Evolutionary conservation across 441 rosid species (phyloP).

Genomic region (Brassica hybrid): DNA sequence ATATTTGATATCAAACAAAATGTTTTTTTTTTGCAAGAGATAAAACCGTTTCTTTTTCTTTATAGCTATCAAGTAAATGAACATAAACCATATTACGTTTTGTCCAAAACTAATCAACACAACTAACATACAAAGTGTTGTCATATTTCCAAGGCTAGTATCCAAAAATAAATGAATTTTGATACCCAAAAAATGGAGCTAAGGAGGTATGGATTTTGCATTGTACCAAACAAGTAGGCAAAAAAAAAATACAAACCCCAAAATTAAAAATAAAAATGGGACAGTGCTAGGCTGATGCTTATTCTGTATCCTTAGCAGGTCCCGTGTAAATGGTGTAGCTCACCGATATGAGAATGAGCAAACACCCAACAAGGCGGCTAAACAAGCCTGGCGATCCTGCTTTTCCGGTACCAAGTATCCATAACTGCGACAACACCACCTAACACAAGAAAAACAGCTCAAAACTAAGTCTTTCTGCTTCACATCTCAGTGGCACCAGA

Average conservation of each 20-base stretch:
- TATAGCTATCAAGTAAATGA: not conserved
- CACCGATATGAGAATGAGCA: conserved; percentile 69
- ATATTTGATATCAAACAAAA: too few relatives aligned
- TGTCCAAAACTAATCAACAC: not conserved
- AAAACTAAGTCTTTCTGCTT: conserved; percentile 6
- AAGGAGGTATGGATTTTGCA: not conserved
- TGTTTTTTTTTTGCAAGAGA: too few relatives aligned
- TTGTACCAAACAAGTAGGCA: conserved; percentile 6
- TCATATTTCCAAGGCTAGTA: not conserved
- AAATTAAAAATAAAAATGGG: not conserved
- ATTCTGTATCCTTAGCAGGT: conserved; percentile 72
- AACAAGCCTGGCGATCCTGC: conserved; percentile 52
- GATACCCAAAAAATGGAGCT: not conserved
- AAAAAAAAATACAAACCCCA: not conserved
- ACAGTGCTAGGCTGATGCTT: conserved; percentile 29
- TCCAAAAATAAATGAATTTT: conserved; percentile 14
- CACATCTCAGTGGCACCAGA: not conserved
- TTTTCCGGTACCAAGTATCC: conserved; percentile 54
- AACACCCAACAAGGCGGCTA: conserved; percentile 69
- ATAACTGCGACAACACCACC: conserved; percentile 69
- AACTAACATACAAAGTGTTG: not conserved
- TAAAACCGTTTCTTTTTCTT: too few relatives aligned
- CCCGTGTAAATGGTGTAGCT: conserved; percentile 66
- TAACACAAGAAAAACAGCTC: conserved; percentile 33
- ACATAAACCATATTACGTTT: not conserved